phyloP scores from a whole-genome alignment of 1,284 basidiomycete species.

The Trametes pubescens region DNA sequence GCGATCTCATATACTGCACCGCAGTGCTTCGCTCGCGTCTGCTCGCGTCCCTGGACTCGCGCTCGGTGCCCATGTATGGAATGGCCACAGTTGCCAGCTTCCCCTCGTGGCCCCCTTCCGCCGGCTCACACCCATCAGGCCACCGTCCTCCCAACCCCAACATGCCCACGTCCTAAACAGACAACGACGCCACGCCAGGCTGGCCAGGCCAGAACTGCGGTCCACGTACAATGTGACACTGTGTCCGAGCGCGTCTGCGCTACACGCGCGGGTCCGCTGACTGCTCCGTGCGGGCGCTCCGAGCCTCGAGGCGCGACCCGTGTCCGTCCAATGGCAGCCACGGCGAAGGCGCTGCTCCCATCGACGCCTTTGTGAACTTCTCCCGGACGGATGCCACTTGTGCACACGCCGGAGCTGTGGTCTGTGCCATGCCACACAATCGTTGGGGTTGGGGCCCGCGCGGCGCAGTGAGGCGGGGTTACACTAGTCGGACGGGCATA shows the following conservation, averaged over 20 bases:
- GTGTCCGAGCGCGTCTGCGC: constrained; percentile 3
- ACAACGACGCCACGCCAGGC: neutral
- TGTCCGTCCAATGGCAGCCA: neutral
- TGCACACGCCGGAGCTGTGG: no score
- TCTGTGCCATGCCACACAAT: no score
- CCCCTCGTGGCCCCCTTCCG: constrained; percentile 5
- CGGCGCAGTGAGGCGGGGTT: neutral
- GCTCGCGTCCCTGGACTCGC: neutral
- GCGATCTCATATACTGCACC: constrained; percentile 18
- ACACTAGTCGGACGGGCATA: neutral
- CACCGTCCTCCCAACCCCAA: constrained; percentile 6
- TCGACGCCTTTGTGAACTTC: neutral
- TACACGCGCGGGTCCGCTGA: constrained; percentile 28
- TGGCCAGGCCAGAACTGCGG: neutral
- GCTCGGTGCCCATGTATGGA: neutral
- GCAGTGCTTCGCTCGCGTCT: constrained; percentile 16
- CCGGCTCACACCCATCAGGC: neutral
- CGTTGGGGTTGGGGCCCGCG: neutral
- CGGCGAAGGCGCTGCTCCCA: constrained; percentile 3
- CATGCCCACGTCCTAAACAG: neutral
- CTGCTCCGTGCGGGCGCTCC: constrained; percentile 32
- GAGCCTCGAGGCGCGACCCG: constrained; percentile 25
- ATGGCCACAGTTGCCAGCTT: neutral
- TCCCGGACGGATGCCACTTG: no score
- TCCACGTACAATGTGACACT: neutral